Percentiles rank a stretch among this genome's conserved stretches.
Evolutionary conservation across 1,139 yeast species (phyloP).

Genomic region (Pneumocystis sp.): DNA sequence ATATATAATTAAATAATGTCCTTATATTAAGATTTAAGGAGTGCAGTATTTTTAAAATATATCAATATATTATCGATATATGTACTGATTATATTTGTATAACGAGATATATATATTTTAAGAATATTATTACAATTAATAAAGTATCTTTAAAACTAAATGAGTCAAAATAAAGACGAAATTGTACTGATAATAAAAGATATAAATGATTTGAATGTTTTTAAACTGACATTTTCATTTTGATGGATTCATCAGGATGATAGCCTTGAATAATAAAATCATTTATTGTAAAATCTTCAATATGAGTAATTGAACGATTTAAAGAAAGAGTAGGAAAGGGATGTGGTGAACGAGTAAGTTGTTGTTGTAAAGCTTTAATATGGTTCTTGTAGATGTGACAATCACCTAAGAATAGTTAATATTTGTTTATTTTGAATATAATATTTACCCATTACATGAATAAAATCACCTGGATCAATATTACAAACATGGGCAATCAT

Average conservation of each 20-base stretch:
- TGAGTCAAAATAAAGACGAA: background rate
- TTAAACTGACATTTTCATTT: conserved; percentile 66
- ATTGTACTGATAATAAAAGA: background rate
- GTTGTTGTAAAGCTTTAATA: conserved; percentile 74
- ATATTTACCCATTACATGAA: conserved; percentile 66
- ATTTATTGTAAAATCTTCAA: conserved; percentile 77
- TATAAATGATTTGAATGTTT: background rate
- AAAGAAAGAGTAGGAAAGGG: conserved; percentile 65
- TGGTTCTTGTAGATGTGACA: conserved; percentile 91
- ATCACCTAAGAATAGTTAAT: conserved; percentile 28
- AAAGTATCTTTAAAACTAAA: background rate
- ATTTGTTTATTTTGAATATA: background rate
- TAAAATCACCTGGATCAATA: conserved; percentile 87
- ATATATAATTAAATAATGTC: too few species aligned
- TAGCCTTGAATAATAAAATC: conserved; percentile 72
- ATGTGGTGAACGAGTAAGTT: conserved; percentile 58
- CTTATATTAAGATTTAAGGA: too few species aligned
- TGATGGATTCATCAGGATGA: conserved; percentile 67
- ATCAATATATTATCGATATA: too few species aligned
- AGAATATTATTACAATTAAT: too few species aligned
- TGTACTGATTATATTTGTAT: too few species aligned
- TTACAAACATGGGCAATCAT: conserved; percentile 93
- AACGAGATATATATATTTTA: too few species aligned
- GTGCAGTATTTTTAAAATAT: too few species aligned
- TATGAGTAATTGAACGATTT: conserved; percentile 43